Evolutionary conservation across 768 basidiomycete genomes (phyloP).

Genomic region (Kwoniella sp.): DNA sequence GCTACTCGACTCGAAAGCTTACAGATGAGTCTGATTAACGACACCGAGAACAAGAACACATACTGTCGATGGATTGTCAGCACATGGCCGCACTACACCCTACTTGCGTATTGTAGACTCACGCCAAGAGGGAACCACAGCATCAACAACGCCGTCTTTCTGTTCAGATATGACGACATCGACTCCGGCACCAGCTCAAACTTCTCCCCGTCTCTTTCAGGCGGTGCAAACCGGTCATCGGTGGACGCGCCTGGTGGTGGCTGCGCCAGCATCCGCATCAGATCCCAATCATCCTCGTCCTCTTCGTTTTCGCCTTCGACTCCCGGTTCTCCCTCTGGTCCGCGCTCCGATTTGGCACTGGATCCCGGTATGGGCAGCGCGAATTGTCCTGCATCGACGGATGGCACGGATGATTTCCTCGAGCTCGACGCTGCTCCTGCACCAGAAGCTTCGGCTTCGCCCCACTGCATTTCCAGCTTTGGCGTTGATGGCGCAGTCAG

Average conservation of each 20-base stretch:
- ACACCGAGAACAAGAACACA: constrained; percentile 49
- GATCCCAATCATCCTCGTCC: constrained; percentile 30
- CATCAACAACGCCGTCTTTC: constrained; percentile 50
- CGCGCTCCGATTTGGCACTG: not conserved
- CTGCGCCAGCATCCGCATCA: constrained; percentile 34
- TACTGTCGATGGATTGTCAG: constrained; percentile 28
- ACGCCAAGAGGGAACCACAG: constrained; percentile 49
- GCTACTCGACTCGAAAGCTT: too few species aligned
- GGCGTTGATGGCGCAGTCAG: not conserved
- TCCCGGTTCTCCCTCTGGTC: too few species aligned
- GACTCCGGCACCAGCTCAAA: constrained; percentile 45
- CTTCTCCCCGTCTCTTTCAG: constrained; percentile 18
- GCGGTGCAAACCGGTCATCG: constrained; percentile 19
- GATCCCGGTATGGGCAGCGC: too few species aligned
- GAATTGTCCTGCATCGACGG: too few species aligned
- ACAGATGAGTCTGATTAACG: constrained; percentile 48
- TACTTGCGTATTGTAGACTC: constrained; percentile 27
- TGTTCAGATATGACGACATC: constrained; percentile 49
- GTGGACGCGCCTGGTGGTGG: constrained; percentile 14
- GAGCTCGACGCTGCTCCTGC: too few species aligned
- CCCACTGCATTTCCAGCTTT: not conserved
- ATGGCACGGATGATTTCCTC: too few species aligned
- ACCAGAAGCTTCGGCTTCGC: too few species aligned
- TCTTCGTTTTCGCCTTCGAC: constrained; percentile 8
- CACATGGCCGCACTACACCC: not conserved